phyloP scores from a whole-genome alignment of 306 rosid species.

The Vicia faba region DNA sequence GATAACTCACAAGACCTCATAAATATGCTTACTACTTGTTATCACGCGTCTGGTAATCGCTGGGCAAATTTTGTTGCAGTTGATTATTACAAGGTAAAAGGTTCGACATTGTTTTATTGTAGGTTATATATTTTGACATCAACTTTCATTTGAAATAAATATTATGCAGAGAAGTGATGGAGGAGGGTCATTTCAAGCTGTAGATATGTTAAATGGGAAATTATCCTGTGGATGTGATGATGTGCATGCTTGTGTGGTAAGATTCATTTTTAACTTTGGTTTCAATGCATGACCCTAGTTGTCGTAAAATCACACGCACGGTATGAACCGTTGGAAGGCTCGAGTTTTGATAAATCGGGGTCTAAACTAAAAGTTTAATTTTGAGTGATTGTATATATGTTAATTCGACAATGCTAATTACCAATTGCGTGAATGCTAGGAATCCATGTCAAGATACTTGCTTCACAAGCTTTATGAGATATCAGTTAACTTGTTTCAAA shows the following conservation, averaged over 20 bases:
- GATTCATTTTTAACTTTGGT: not conserved
- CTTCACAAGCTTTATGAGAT: no score
- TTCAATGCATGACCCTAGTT: not conserved
- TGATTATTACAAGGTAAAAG: constrained; percentile 48
- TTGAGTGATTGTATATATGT: no score
- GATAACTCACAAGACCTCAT: constrained; percentile 43
- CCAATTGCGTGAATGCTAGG: no score
- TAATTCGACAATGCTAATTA: no score
- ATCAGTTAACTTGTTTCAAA: no score
- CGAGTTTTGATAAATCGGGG: not conserved
- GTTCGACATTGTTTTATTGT: not conserved
- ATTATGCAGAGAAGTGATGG: constrained; percentile 46
- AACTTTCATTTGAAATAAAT: constrained; percentile 3
- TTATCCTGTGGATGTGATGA: constrained; percentile 44
- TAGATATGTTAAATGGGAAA: constrained; percentile 47
- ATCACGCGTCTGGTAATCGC: constrained; percentile 36
- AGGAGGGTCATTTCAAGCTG: constrained; percentile 53
- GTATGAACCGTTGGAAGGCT: not conserved
- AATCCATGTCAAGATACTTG: no score
- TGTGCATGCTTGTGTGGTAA: constrained; percentile 41
- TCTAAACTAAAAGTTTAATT: not conserved
- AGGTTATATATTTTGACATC: not conserved
- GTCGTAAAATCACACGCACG: not conserved
- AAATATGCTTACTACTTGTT: constrained; percentile 42
- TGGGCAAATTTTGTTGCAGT: constrained; percentile 56